Conservation (phyloP, 257 asterid species). For the Thymus quinquecostatus region DNA sequence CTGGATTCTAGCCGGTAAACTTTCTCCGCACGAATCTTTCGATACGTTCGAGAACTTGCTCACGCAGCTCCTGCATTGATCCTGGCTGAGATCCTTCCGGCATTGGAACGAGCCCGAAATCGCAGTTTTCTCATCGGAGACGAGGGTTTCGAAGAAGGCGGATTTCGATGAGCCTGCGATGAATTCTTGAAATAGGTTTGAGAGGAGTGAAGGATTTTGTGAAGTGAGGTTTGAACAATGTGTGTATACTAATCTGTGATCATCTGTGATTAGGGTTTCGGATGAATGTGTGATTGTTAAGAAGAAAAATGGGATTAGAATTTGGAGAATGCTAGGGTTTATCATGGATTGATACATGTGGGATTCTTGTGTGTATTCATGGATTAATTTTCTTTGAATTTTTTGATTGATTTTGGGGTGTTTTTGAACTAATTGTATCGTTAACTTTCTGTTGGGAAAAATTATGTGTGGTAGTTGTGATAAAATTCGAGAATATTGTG, state of each 20-base stretch:
- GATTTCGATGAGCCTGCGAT: constrained; percentile 43
- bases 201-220: constrained; percentile 37
- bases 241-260: constrained; percentile 48
- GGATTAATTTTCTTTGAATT: no score
- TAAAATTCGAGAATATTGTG: neutral
- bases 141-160: constrained; percentile 55
- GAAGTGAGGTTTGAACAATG: constrained; percentile 52
- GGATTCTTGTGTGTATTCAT: neutral
- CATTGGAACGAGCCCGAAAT: constrained; percentile 69
- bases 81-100: constrained; percentile 42
- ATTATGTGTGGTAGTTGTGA: constrained; percentile 6
- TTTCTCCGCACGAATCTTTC: constrained; percentile 38
- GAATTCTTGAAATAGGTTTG: constrained; percentile 53
- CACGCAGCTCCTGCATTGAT: constrained; percentile 57
- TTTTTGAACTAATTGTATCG: constrained; percentile 10
- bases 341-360: constrained; percentile 40
- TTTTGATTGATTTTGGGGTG: constrained; percentile 2
- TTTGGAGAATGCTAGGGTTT: constrained; percentile 10
- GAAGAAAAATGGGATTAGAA: constrained; percentile 27
- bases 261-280: constrained; percentile 26
- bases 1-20: constrained; percentile 60
- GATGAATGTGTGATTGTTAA: constrained; percentile 27
- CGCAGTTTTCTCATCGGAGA: constrained; percentile 40
- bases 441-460: constrained; percentile 49
- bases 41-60: constrained; percentile 41